Conservation (phyloP, 2,329 filamentous ascomycete genomes). For the Pleoardoris graminearum region DNA sequence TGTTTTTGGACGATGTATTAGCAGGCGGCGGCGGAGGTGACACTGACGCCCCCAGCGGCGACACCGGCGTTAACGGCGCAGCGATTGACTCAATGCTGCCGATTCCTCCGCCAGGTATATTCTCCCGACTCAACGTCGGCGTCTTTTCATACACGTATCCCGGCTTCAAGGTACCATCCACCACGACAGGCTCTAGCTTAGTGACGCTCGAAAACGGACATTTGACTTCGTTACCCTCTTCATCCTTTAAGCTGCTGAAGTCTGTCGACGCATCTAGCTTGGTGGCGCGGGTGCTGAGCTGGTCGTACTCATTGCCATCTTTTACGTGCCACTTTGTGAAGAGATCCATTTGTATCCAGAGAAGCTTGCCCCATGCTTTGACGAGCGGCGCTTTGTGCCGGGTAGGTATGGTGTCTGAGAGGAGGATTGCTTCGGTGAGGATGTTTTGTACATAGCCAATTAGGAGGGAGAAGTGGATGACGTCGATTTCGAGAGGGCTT, state of each 20-base stretch:
- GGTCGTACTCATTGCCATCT: conserved; percentile 7
- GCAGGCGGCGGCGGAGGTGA: not conserved
- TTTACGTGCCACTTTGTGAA: conserved; percentile 11
- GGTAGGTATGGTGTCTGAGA: not conserved
- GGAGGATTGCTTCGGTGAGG: conserved; percentile 10
- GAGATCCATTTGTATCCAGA: conserved; percentile 15
- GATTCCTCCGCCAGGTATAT: not conserved
- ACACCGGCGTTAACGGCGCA: not conserved
- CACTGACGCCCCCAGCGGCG: not conserved
- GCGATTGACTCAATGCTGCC: not conserved
- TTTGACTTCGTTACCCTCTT: not conserved
- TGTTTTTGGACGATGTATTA: not conserved
- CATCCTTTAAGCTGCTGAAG: not conserved
- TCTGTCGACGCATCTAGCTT: not conserved
- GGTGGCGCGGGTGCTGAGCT: conserved; percentile 1
- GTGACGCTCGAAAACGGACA: conserved; percentile 6
- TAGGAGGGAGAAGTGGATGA: conserved; percentile 10
- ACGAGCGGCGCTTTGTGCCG: conserved; percentile 6
- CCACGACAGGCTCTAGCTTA: not conserved
- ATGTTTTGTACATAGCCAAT: conserved; percentile 7
- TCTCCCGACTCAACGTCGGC: not conserved
- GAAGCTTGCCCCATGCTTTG: conserved; percentile 5
- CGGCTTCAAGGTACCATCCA: not conserved
- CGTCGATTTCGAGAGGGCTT: conserved; percentile 5
- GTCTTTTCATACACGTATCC: not conserved